Percentiles rank a stretch among this genome's conserved stretches.
These are phyloP conservation scores for Anacardium occidentale DNA, from an alignment of 345 rosid species.

Conservation along the genomic window DNA sequence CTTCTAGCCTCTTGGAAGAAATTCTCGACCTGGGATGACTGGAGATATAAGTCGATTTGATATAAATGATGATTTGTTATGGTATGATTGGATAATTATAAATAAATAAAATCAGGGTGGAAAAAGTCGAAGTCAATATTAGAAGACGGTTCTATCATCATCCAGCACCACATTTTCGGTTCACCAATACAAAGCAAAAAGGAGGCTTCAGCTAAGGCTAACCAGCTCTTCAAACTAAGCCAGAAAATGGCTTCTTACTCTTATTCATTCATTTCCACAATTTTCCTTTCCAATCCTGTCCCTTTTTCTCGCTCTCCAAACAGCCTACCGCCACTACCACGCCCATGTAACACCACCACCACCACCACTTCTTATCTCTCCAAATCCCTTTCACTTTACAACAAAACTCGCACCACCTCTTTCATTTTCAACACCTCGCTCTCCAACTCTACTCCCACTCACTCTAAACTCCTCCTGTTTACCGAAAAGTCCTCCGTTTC, in stretches of 20 bases:
- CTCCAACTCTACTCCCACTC: neutral
- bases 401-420: slow-evolving; percentile 9
- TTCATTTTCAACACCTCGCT: slow-evolving; percentile 15
- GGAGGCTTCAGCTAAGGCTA: too few relatives aligned
- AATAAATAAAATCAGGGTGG: too few relatives aligned
- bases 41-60: too few relatives aligned
- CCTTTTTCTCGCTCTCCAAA: slow-evolving; percentile 39
- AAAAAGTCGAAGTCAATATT: too few relatives aligned
- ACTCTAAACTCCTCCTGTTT: neutral
- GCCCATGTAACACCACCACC: neutral
- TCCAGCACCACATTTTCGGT: too few relatives aligned
- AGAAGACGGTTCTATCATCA: too few relatives aligned
- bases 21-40: too few relatives aligned
- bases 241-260: slow-evolving; percentile 53
- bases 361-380: slow-evolving; percentile 17
- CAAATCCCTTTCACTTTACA: slow-evolving; percentile 25
- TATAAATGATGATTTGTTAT: too few relatives aligned
- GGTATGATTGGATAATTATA: too few relatives aligned
- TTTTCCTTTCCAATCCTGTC: slow-evolving; percentile 28
- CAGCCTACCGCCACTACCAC: slow-evolving; percentile 21
- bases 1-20: too few relatives aligned
- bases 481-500: slow-evolving; percentile 8
- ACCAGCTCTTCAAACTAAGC: slow-evolving; percentile 11
- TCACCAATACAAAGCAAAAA: too few relatives aligned
- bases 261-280: slow-evolving; percentile 50